phyloP scores from a whole-genome alignment of 495 filamentous ascomycete genomes.

The Daldinia vernicosa region DNA sequence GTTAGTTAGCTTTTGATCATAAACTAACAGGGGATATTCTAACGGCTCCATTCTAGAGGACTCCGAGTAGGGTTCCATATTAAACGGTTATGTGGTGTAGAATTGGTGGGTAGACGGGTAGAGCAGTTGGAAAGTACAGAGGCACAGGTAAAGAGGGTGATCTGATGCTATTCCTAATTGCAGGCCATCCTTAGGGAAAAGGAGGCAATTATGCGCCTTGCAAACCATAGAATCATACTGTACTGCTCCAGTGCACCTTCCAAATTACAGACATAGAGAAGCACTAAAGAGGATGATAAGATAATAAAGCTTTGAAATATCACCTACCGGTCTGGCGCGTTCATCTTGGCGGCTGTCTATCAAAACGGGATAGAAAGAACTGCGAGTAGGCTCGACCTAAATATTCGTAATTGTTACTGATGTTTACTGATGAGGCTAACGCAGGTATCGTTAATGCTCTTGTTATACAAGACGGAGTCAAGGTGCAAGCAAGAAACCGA shows the following conservation, averaged over 20 bases:
- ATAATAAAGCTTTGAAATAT: constrained; percentile 19
- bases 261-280: background rate
- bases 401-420: background rate
- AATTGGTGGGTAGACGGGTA: background rate
- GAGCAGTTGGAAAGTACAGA: background rate
- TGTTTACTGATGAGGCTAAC: background rate
- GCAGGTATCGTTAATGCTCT: background rate
- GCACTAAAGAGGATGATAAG: background rate
- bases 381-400: background rate
- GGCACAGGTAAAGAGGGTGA: background rate
- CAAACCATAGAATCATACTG: background rate
- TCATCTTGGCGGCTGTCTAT: constrained; percentile 60
- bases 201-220: constrained; percentile 1
- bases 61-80: background rate
- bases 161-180: background rate
- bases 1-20: constrained; percentile 36
- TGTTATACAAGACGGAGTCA: background rate
- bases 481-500: background rate
- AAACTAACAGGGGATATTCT: constrained; percentile 7
- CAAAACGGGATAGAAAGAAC: background rate
- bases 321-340: constrained; percentile 74
- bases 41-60: constrained; percentile 3
- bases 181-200: background rate
- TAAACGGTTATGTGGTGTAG: background rate
- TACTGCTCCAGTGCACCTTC: background rate